phyloP scores from a whole-genome alignment of 1,284 basidiomycete species.

The Puccinia triticina region DNA sequence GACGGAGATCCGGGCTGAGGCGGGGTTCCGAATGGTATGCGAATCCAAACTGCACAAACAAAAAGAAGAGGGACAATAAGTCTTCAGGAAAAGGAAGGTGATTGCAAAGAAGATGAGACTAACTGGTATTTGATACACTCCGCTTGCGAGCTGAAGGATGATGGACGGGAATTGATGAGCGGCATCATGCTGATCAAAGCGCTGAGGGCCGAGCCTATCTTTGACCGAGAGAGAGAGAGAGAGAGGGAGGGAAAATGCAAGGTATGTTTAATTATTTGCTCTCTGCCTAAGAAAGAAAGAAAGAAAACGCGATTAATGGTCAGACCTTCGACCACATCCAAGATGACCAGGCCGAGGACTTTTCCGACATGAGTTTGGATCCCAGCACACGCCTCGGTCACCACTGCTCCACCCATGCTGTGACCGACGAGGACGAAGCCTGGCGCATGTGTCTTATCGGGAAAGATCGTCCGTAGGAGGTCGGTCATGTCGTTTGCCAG shows the following conservation, averaged over 20 bases:
- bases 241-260: too few relatives aligned
- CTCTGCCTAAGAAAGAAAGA: not conserved
- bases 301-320: not conserved
- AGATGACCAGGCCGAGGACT: slow-evolving; percentile 79
- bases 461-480: slow-evolving; percentile 71
- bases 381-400: slow-evolving; percentile 71
- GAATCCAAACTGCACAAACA: slow-evolving; percentile 67
- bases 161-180: slow-evolving; percentile 81
- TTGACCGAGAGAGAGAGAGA: not conserved
- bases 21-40: slow-evolving; percentile 74
- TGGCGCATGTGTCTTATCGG: slow-evolving; percentile 69
- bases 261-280: not conserved
- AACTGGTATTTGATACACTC: slow-evolving; percentile 95
- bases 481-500: slow-evolving; percentile 73
- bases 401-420: slow-evolving; percentile 75
- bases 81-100: not conserved
- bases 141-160: slow-evolving; percentile 77
- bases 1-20: slow-evolving; percentile 81
- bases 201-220: slow-evolving; percentile 77
- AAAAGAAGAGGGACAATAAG: not conserved
- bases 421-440: slow-evolving; percentile 65
- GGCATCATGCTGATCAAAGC: slow-evolving; percentile 86
- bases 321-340: slow-evolving; percentile 88
- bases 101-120: not conserved
- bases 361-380: slow-evolving; percentile 72